A percentile compares a stretch with the other conserved stretches of the same genome.
These are phyloP conservation scores for Pythium dissimile DNA, from an alignment of 352 stramenopile genomes.

Conservation along the genomic window DNA sequence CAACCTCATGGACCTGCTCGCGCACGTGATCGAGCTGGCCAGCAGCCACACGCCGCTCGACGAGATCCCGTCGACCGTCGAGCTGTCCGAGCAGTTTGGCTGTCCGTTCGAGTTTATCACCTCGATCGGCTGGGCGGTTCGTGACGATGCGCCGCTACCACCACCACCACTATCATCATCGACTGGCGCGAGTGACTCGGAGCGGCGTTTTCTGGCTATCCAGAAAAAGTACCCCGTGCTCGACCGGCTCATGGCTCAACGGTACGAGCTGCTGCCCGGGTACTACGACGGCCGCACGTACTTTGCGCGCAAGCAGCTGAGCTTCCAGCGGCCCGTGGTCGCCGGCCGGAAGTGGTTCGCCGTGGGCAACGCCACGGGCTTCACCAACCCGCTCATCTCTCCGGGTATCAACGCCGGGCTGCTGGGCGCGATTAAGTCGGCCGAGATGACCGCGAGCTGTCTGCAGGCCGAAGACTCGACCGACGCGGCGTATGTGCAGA, in stretches of 20 bases:
- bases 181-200: not conserved
- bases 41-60: not conserved
- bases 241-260: not conserved
- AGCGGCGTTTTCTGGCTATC: not conserved
- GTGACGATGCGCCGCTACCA: constrained; percentile 1
- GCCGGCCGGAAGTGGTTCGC: constrained; percentile 6
- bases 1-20: constrained; percentile 12
- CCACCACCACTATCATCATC: too few relatives aligned
- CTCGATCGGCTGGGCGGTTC: constrained; percentile 3
- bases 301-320: constrained; percentile 7
- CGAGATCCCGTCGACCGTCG: not conserved
- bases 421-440: not conserved
- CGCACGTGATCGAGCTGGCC: constrained; percentile 1
- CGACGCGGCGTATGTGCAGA: not conserved
- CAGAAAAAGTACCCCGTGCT: constrained; percentile 8
- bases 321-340: not conserved
- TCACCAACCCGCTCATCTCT: constrained; percentile 9
- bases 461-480: not conserved
- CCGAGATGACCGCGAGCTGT: not conserved
- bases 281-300: constrained; percentile 10
- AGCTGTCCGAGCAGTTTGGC: not conserved
- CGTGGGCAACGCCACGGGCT: constrained; percentile 7
- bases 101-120: constrained; percentile 11
- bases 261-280: not conserved
- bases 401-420: constrained; percentile 3